Evolutionary conservation across 371 early-diverging fungal species (phyloP).

Genomic region (Mucor piriformis): DNA sequence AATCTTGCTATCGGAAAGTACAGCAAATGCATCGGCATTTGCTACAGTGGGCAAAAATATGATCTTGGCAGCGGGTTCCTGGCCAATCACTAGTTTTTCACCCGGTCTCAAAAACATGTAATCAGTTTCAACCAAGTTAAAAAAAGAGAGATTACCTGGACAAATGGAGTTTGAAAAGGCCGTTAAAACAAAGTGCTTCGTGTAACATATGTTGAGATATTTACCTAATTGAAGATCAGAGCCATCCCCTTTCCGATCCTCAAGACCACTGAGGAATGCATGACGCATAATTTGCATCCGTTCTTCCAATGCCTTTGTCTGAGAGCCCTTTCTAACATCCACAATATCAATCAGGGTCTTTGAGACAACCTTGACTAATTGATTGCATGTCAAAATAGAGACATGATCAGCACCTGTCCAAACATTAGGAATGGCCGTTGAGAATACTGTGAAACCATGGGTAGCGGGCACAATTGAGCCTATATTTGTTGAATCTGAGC

Average conservation of each 20-base stretch:
- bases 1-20: slow-evolving; percentile 49
- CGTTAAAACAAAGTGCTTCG: slow-evolving; percentile 12
- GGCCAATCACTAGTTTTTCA: slow-evolving; percentile 24
- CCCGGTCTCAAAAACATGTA: slow-evolving; percentile 26
- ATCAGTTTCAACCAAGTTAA: slow-evolving; percentile 15
- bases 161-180: background rate
- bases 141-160: slow-evolving; percentile 31
- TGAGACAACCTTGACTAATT: slow-evolving; percentile 72
- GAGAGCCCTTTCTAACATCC: slow-evolving; percentile 67
- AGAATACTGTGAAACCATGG: slow-evolving; percentile 75
- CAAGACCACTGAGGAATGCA: slow-evolving; percentile 62
- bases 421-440: slow-evolving; percentile 78
- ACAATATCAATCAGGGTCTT: slow-evolving; percentile 64
- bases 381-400: slow-evolving; percentile 91
- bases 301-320: slow-evolving; percentile 65
- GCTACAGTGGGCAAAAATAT: slow-evolving; percentile 39
- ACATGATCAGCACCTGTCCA: slow-evolving; percentile 93
- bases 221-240: slow-evolving; percentile 41
- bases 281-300: slow-evolving; percentile 69
- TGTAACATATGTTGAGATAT: slow-evolving; percentile 2
- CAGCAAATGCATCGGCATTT: slow-evolving; percentile 46
- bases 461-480: slow-evolving; percentile 68
- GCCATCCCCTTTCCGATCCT: slow-evolving; percentile 45
- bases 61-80: slow-evolving; percentile 14
- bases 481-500: slow-evolving; percentile 80